These are phyloP conservation scores for Eleusine indica DNA, from an alignment of 176 grass and related monocot species.

Conservation along the genomic window DNA sequence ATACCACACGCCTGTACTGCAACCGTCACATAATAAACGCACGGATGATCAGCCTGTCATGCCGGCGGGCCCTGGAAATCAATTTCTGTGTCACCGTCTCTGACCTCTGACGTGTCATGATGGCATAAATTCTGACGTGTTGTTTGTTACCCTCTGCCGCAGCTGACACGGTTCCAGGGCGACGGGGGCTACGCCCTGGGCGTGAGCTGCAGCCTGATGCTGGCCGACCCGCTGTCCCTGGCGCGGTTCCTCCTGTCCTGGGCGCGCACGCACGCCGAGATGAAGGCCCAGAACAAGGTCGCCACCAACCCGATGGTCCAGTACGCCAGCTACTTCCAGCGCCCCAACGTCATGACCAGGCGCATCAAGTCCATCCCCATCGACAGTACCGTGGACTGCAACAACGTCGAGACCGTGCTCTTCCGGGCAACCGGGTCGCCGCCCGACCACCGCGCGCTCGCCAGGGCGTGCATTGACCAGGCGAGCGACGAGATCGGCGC, in stretches of 20 bases:
- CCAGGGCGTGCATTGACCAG: conserved; percentile 48
- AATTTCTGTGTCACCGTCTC: no score
- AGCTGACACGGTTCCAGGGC: conserved; percentile 71
- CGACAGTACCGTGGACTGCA: neutral
- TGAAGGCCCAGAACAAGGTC: conserved; percentile 39
- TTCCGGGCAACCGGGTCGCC: conserved; percentile 33
- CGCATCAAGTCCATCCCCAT: conserved; percentile 53
- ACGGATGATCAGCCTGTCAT: neutral
- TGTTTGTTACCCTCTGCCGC: neutral
- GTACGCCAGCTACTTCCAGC: conserved; percentile 62
- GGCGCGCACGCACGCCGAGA: conserved; percentile 50
- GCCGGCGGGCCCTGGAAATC: neutral
- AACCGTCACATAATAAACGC: neutral
- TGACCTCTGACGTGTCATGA: no score
- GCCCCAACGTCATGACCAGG: conserved; percentile 3
- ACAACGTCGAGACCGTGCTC: conserved; percentile 37
- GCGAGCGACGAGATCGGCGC: conserved; percentile 21
- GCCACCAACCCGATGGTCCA: conserved; percentile 45
- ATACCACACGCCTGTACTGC: neutral
- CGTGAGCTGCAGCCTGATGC: conserved; percentile 61
- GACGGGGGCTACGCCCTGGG: conserved; percentile 61
- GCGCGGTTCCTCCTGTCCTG: conserved; percentile 62
- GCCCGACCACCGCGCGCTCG: conserved; percentile 33
- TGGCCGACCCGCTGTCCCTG: conserved; percentile 60
- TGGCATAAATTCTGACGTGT: neutral